A percentile compares a stretch with the other conserved stretches of the same genome.
Conservation (phyloP, 768 basidiomycete species). For the Serpula lacrymans region DNA sequence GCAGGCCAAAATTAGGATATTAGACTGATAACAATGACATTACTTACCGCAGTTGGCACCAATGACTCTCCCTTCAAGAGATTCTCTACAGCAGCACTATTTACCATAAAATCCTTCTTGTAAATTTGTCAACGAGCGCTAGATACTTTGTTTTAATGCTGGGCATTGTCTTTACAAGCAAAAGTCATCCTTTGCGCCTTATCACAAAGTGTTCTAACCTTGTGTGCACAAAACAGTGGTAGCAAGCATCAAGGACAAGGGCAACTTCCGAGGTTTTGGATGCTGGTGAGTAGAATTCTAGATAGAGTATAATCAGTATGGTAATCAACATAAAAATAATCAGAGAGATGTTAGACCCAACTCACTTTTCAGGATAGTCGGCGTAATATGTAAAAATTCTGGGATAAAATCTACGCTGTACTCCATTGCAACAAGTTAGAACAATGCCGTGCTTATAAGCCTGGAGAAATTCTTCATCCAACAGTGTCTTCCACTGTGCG, state of each 20-base stretch:
- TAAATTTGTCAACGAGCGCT: conserved; percentile 11
- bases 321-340: background rate
- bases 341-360: background rate
- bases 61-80: conserved; percentile 12
- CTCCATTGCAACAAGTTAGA: conserved; percentile 7
- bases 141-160: background rate
- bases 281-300: conserved; percentile 19
- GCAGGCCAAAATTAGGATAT: background rate
- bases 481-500: conserved; percentile 5
- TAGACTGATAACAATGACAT: background rate
- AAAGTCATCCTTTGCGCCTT: background rate
- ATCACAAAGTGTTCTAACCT: conserved; percentile 9
- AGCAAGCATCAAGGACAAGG: conserved; percentile 27
- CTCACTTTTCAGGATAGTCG: conserved; percentile 35
- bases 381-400: conserved; percentile 28
- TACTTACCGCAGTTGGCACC: conserved; percentile 15
- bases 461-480: conserved; percentile 10
- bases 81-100: conserved; percentile 6
- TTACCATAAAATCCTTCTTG: conserved; percentile 6
- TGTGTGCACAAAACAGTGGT: conserved; percentile 6
- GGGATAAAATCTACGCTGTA: conserved; percentile 12
- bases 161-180: conserved; percentile 1
- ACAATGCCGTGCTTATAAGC: conserved; percentile 12
- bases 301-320: background rate
- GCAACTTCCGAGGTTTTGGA: conserved; percentile 18